Evolutionary conservation across 1,284 basidiomycete genomes (phyloP), one percentile per base, ranked within the genome.

Genomic region (Heterobasidion annosum): DNA sequence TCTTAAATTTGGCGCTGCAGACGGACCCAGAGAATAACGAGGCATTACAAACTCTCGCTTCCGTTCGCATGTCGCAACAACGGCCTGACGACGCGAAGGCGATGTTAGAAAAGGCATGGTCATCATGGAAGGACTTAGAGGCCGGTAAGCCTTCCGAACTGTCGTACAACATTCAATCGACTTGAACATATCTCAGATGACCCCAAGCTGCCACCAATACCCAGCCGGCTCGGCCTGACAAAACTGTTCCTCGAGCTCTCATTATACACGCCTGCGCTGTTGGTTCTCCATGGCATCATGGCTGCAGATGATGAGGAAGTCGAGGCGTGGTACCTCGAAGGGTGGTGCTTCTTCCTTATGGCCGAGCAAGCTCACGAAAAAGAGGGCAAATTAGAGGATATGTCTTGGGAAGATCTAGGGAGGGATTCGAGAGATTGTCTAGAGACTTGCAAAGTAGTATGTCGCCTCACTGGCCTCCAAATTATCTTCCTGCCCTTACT

Each of bases 301-400:
- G 81, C 87, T 10, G 75, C 85, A 10, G 91, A 96, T 68, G 90
- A 93, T 60, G 82, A 93, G 64, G 88, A 93, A 55, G 84, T 94
- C 6, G 93, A 96, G 64, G 91, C 88, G 2, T 95, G 93, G 81
- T 97, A 97, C 67, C 79, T 96, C n/a, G 90, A 94, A 67, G 94
- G 93, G 52, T 95, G 93, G 91, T 88, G 90, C 56, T 93, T 92
- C 76, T 92, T 85, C 72, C 73, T 95, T 45, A 82, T 85, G 79
- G 77, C 80, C 0, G 83, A 89, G 64, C 77, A 81, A 57, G 78
- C 79, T 15, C 76, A 78, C 57, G 81, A 83, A 58, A 76, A 68
- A 34, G 79, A 76, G n/a, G 76, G 73, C 13, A 78, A 75, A 44
- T 68, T 82, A 3, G 82, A 82, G 52, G 81, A 78, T 10, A 64